Conservation (phyloP, 2,329 filamentous ascomycete species). For the Fusarium haematococcum region DNA sequence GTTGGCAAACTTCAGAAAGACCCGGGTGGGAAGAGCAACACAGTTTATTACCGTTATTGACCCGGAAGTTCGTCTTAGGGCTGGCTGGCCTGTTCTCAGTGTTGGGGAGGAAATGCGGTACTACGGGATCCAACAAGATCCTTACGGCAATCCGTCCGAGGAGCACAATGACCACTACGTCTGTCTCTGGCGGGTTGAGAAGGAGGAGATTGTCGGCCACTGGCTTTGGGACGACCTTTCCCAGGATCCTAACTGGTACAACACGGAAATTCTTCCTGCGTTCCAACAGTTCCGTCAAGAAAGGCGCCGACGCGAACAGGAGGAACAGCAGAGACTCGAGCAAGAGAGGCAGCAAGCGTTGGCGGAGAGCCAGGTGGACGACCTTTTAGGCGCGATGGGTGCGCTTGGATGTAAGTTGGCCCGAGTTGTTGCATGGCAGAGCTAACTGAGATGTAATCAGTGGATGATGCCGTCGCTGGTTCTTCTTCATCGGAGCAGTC, state of each 20-base stretch:
- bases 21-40: not conserved
- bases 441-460: not conserved
- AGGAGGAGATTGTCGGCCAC: not conserved
- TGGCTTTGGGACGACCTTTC: conserved; percentile 7
- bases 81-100: not conserved
- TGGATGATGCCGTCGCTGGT: not conserved
- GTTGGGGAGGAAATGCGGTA: not conserved
- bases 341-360: not conserved
- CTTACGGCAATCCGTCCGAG: not conserved
- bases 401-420: not conserved
- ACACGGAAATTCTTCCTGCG: not conserved
- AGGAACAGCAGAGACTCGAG: not conserved
- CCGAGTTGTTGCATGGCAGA: not conserved
- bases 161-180: not conserved
- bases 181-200: not conserved
- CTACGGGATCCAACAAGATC: not conserved
- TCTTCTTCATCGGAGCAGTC: too few species aligned
- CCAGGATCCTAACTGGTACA: not conserved
- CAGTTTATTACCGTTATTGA: not conserved
- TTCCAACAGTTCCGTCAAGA: not conserved
- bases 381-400: not conserved
- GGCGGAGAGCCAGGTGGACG: not conserved
- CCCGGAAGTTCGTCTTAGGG: not conserved
- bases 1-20: not conserved
- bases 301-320: not conserved